These are phyloP conservation scores for Holtermanniella nyarrowii DNA, from an alignment of 768 basidiomycete species.

Conservation along the genomic window DNA sequence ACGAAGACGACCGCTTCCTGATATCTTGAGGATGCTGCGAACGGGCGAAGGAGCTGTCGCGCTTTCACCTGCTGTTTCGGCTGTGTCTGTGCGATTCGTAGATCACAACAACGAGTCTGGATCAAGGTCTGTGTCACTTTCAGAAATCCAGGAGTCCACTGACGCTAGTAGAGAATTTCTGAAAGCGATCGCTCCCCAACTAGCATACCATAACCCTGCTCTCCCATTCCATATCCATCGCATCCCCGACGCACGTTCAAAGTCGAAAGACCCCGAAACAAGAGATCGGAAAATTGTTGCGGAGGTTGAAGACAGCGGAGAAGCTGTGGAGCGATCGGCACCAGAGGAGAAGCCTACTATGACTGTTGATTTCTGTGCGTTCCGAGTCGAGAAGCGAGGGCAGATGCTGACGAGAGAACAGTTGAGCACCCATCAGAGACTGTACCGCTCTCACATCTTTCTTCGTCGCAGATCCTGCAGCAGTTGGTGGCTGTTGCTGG, in stretches of 20 bases:
- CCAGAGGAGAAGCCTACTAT: background rate
- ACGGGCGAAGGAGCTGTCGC: background rate
- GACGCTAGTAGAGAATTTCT: background rate
- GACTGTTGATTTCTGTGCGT: background rate
- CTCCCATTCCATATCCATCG: background rate
- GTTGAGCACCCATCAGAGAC: background rate
- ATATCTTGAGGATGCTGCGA: background rate
- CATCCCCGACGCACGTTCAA: background rate
- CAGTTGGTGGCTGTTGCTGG: background rate
- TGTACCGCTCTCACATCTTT: background rate
- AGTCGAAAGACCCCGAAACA: background rate
- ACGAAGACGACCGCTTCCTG: background rate
- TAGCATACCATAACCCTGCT: background rate
- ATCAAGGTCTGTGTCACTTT: background rate
- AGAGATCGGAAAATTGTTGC: no score
- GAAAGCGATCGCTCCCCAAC: background rate
- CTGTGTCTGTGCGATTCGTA: background rate
- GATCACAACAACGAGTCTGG: background rate
- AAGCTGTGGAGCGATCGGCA: background rate
- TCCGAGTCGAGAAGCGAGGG: background rate
- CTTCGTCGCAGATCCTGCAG: background rate
- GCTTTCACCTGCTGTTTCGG: background rate
- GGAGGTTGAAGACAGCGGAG: no score
- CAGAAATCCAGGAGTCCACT: background rate
- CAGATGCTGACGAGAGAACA: background rate